Percentiles rank a stretch among this genome's conserved stretches.
Conservation (phyloP, 2,329 filamentous ascomycete genomes). For the Fusarium fracticaudum region DNA sequence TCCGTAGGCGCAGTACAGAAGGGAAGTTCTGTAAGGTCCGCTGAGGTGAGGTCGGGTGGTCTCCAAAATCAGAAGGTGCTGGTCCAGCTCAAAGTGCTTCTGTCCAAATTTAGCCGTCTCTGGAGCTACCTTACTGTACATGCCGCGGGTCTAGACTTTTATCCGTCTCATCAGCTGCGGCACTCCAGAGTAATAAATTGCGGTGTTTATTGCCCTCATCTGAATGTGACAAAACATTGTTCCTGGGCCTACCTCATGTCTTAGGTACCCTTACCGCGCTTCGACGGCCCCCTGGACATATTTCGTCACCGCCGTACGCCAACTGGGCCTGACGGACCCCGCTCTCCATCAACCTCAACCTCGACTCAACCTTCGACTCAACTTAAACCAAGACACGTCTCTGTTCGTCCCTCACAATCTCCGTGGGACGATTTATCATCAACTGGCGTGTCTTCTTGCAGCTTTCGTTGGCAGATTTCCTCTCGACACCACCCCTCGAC, state of each 20-base stretch:
- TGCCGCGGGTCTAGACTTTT: background rate
- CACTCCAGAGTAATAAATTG: background rate
- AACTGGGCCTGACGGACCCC: conserved; percentile 38
- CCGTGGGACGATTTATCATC: conserved; percentile 1
- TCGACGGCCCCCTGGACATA: conserved; percentile 23
- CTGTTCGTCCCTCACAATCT: conserved; percentile 22
- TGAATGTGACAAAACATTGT: background rate
- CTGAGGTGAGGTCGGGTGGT: background rate
- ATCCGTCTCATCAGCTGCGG: conserved; percentile 2
- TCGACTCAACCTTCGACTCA: conserved; percentile 22
- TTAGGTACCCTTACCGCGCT: conserved; percentile 25
- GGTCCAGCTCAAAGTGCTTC: background rate
- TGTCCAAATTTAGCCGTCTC: background rate
- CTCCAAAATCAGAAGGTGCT: conserved; percentile 23
- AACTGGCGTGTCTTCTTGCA: background rate
- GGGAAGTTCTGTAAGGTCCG: background rate
- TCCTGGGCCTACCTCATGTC: background rate
- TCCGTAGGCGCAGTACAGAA: background rate
- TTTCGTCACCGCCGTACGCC: conserved; percentile 43
- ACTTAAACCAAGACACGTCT: conserved; percentile 19
- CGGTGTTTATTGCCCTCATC: conserved; percentile 22
- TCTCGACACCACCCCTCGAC: background rate
- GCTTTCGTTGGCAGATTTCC: background rate
- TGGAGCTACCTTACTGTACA: background rate
- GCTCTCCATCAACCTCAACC: conserved; percentile 31